Conservation (phyloP, 495 filamentous ascomycete species). For the Hapsidospora chrysogenum region DNA sequence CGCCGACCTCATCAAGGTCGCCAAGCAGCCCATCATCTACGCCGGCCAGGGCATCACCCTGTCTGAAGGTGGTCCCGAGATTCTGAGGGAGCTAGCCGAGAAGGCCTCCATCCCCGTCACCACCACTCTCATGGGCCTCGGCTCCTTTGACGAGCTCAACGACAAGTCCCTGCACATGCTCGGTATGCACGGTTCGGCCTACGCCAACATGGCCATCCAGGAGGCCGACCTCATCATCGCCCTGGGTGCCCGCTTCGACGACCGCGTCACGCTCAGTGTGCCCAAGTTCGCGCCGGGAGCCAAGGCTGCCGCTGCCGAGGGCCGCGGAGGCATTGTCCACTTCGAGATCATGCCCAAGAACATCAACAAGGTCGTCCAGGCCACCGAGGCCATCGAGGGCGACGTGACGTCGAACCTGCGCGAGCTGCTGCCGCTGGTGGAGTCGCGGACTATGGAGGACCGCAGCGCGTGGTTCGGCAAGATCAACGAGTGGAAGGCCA, state of each 20-base stretch:
- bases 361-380: constrained; percentile 76
- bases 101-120: constrained; percentile 63
- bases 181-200: constrained; percentile 67
- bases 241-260: constrained; percentile 61
- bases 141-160: constrained; percentile 62
- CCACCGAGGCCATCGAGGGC: constrained; percentile 64
- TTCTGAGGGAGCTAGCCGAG: constrained; percentile 52
- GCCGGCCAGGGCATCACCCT: constrained; percentile 55
- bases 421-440: constrained; percentile 51
- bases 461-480: constrained; percentile 77
- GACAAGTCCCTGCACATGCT: constrained; percentile 68
- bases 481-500: constrained; percentile 76
- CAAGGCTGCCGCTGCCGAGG: constrained; percentile 47
- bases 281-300: constrained; percentile 53
- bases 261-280: constrained; percentile 52
- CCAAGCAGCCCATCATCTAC: constrained; percentile 65
- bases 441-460: constrained; percentile 34
- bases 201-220: constrained; percentile 68
- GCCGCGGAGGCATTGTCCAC: constrained; percentile 62
- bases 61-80: constrained; percentile 43
- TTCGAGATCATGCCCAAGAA: constrained; percentile 78
- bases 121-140: constrained; percentile 62
- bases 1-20: constrained; percentile 49
- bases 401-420: constrained; percentile 57
- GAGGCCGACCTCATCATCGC: constrained; percentile 64